phyloP scores from a whole-genome alignment of 495 filamentous ascomycete genomes.

The Aspergillus hancockii region DNA sequence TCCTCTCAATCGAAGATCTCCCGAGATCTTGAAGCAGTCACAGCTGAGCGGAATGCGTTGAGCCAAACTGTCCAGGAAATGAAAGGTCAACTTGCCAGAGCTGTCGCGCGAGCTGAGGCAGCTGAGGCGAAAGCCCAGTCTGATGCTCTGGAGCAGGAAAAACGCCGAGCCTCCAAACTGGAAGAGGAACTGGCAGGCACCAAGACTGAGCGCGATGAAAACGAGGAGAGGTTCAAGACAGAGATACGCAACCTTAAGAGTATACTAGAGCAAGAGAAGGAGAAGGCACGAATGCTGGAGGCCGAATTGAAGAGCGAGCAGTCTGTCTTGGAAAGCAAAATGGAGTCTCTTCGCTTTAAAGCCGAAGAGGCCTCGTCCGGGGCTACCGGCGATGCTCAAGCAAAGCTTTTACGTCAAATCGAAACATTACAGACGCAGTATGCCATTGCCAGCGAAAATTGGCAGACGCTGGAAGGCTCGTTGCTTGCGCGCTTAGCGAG shows the following conservation, averaged over 20 bases:
- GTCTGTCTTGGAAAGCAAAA: slow-evolving; percentile 77
- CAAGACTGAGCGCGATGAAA: slow-evolving; percentile 75
- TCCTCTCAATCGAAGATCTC: slow-evolving; percentile 66
- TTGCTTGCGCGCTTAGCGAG: slow-evolving; percentile 69
- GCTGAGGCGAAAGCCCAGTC: slow-evolving; percentile 66
- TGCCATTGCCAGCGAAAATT: slow-evolving; percentile 90
- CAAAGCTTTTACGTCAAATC: slow-evolving; percentile 87
- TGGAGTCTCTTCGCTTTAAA: slow-evolving; percentile 81
- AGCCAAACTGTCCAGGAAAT: slow-evolving; percentile 67
- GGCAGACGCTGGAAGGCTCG: slow-evolving; percentile 91
- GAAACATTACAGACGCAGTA: slow-evolving; percentile 97
- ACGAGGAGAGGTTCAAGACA: slow-evolving; percentile 65
- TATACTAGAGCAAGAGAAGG: slow-evolving; percentile 71
- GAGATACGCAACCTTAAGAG: slow-evolving; percentile 71
- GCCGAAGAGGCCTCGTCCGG: slow-evolving; percentile 91
- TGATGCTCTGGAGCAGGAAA: slow-evolving; percentile 71
- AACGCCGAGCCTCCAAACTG: slow-evolving; percentile 63
- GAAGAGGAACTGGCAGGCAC: slow-evolving; percentile 70
- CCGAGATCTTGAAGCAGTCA: slow-evolving; percentile 69
- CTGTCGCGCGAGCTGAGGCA: slow-evolving; percentile 63
- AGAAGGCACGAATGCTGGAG: slow-evolving; percentile 69
- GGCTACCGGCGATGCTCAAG: slow-evolving; percentile 77
- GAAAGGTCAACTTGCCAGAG: slow-evolving; percentile 68
- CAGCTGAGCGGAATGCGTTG: slow-evolving; percentile 65
- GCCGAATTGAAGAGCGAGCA: slow-evolving; percentile 83